Evolutionary conservation across 2,329 filamentous ascomycete species (phyloP).

Genomic region (Hysterium pulicare): DNA sequence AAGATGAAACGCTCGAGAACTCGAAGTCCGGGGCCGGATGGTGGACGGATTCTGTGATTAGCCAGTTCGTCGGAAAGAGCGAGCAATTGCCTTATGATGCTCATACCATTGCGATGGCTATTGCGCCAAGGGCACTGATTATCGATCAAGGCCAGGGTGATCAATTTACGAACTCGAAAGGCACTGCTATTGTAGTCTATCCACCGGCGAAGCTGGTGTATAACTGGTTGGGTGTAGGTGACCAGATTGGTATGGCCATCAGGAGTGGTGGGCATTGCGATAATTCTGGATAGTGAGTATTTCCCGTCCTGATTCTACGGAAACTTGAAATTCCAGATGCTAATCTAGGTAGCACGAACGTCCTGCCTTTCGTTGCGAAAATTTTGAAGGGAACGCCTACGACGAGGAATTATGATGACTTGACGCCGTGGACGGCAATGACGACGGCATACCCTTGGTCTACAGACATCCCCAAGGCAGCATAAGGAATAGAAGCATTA

Average conservation of each 20-base stretch:
- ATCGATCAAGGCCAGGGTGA: conserved; percentile 38
- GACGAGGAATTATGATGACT: conserved; percentile 45
- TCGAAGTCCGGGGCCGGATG: conserved; percentile 34
- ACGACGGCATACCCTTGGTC: conserved; percentile 48
- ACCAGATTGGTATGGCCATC: conserved; percentile 46
- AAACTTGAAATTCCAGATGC: no score
- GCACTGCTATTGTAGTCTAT: conserved; percentile 38
- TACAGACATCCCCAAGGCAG: conserved; percentile 14
- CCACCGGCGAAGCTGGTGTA: conserved; percentile 34
- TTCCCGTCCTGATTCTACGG: no score
- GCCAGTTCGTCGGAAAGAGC: conserved; percentile 30
- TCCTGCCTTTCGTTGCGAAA: conserved; percentile 49
- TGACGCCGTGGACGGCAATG: conserved; percentile 46
- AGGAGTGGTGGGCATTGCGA: conserved; percentile 49
- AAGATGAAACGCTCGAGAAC: conserved; percentile 42
- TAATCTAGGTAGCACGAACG: conserved; percentile 24
- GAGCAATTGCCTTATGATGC: conserved; percentile 33
- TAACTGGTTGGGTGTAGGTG: conserved; percentile 28
- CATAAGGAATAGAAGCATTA: no score
- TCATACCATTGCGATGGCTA: conserved; percentile 35
- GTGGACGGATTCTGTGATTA: conserved; percentile 35
- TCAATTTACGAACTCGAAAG: conserved; percentile 49
- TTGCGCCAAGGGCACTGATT: conserved; percentile 32
- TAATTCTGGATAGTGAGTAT: conserved; percentile 44
- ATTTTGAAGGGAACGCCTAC: conserved; percentile 47